phyloP scores from a whole-genome alignment of 306 rosid genomes.

The Sicyos baderoa region DNA sequence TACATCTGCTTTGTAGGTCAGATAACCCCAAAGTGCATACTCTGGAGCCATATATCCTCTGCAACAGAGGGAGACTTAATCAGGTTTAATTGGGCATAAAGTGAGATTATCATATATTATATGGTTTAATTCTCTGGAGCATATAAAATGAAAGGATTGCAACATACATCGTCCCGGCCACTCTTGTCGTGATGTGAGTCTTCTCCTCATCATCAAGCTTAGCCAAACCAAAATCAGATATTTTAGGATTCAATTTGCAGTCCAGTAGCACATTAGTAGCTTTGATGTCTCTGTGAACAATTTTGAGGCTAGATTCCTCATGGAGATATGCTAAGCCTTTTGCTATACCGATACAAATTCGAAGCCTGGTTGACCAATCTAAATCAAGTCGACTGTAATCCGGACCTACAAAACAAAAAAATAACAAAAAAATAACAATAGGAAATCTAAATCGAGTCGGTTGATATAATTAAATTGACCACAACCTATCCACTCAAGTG shows the following conservation, averaged over 20 bases:
- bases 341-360: constrained; percentile 67
- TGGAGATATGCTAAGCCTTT: constrained; percentile 71
- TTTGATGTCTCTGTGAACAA: too few species aligned
- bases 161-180: constrained; percentile 78
- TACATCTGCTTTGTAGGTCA: constrained; percentile 61
- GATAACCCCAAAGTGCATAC: constrained; percentile 69
- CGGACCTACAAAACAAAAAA: constrained; percentile 28
- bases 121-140: not conserved
- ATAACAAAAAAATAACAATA: too few species aligned
- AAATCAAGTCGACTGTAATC: constrained; percentile 23
- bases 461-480: too few species aligned
- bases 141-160: not conserved
- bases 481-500: too few species aligned
- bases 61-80: constrained; percentile 18
- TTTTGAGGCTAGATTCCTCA: constrained; percentile 59
- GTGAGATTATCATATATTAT: not conserved
- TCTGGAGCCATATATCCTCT: constrained; percentile 82
- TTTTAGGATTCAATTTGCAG: constrained; percentile 53
- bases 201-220: constrained; percentile 57
- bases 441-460: too few species aligned
- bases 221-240: constrained; percentile 76
- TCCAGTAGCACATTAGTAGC: constrained; percentile 72
- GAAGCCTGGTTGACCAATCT: constrained; percentile 54
- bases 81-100: not conserved
- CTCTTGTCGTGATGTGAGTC: constrained; percentile 59